These are phyloP conservation scores for Penicillium sp. DNA, from an alignment of 2,329 filamentous ascomycete species.

Conservation along the genomic window DNA sequence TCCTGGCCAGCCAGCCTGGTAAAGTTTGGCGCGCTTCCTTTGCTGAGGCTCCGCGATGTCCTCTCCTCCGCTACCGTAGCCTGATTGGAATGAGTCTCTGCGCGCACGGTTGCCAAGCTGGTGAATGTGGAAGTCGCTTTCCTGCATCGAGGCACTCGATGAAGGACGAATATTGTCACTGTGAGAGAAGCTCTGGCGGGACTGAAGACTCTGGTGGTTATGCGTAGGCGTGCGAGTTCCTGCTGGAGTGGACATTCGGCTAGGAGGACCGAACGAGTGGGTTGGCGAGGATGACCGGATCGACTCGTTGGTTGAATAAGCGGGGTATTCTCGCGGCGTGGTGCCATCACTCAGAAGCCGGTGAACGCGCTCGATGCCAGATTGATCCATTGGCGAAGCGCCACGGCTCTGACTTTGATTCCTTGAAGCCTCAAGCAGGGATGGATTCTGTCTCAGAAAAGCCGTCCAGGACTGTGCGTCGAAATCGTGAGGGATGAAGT, in stretches of 20 bases:
- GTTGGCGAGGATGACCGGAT: slow-evolving; percentile 35
- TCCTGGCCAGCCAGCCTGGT: slow-evolving; percentile 65
- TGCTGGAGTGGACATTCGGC: slow-evolving; percentile 35
- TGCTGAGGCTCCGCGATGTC: slow-evolving; percentile 55
- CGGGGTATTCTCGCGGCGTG: slow-evolving; percentile 38
- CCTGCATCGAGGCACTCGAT: slow-evolving; percentile 53
- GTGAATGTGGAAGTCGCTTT: slow-evolving; percentile 26
- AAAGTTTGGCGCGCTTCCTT: slow-evolving; percentile 76
- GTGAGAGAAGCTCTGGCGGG: slow-evolving; percentile 19
- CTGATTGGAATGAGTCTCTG: slow-evolving; percentile 42
- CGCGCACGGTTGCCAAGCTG: slow-evolving; percentile 20
- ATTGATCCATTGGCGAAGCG: slow-evolving; percentile 34
- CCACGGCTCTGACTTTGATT: slow-evolving; percentile 21
- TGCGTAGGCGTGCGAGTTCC: slow-evolving; percentile 19
- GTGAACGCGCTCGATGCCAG: slow-evolving; percentile 42
- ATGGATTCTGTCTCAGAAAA: slow-evolving; percentile 66
- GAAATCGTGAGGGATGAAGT: slow-evolving; percentile 53
- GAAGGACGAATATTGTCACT: slow-evolving; percentile 52
- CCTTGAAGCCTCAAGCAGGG: slow-evolving; percentile 26
- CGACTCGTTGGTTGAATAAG: slow-evolving; percentile 23
- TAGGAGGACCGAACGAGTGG: slow-evolving; percentile 32
- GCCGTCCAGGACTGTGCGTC: slow-evolving; percentile 73
- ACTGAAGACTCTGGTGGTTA: slow-evolving; percentile 24
- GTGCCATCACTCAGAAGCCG: slow-evolving; percentile 40
- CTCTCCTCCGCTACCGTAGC: slow-evolving; percentile 68